Conservation (phyloP, 352 stramenopile genomes). For the Globisporangium acanthophoron region DNA sequence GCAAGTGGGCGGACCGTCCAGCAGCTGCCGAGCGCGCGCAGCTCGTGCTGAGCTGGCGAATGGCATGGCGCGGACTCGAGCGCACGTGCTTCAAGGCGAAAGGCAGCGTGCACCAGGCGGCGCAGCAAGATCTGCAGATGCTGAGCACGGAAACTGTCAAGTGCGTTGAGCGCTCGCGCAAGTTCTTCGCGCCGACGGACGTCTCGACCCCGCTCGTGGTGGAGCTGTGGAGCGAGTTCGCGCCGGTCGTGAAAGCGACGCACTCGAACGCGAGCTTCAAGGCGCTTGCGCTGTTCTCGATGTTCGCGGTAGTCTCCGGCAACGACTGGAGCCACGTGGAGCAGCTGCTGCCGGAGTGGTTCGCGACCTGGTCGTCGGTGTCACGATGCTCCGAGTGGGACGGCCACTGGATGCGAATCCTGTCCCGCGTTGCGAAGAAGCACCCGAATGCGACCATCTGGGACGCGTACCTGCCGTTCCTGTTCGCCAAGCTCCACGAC, state of each 20-base stretch:
- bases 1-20: constrained; percentile 45
- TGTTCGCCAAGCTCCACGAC: constrained; percentile 68
- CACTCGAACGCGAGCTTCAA: constrained; percentile 54
- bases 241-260: constrained; percentile 29
- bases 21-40: constrained; percentile 10
- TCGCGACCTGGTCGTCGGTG: constrained; percentile 47
- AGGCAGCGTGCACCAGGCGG: constrained; percentile 28
- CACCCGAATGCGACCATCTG: constrained; percentile 25
- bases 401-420: constrained; percentile 66
- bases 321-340: constrained; percentile 10
- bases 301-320: constrained; percentile 30
- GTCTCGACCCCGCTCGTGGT: constrained; percentile 23
- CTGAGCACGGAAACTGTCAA: constrained; percentile 40
- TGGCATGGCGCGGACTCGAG: constrained; percentile 36
- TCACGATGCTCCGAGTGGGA: constrained; percentile 59
- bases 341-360: constrained; percentile 45
- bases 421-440: constrained; percentile 53
- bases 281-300: constrained; percentile 52
- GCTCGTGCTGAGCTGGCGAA: constrained; percentile 41
- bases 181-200: constrained; percentile 28
- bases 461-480: constrained; percentile 38
- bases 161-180: constrained; percentile 43
- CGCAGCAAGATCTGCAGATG: constrained; percentile 28
- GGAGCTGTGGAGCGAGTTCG: constrained; percentile 52
- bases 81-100: constrained; percentile 42